These are phyloP conservation scores for Ophidiomyces ophidiicola DNA, from an alignment of 2,329 filamentous ascomycete genomes.

Conservation along the genomic window DNA sequence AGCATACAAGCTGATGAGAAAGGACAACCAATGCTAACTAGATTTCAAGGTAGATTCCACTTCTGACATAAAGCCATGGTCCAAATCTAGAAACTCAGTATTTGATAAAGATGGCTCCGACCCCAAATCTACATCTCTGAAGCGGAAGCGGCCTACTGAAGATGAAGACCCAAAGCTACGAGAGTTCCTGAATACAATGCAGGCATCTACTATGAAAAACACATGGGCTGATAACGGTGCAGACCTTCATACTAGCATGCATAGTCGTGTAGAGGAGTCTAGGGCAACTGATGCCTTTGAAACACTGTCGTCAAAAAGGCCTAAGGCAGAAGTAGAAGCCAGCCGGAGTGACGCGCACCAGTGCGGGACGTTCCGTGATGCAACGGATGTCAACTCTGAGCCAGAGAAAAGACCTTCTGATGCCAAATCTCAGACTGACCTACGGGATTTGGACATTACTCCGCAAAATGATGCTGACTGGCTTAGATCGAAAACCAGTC, in stretches of 20 bases:
- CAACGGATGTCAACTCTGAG: neutral
- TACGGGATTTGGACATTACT: conserved; percentile 18
- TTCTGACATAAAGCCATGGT: conserved; percentile 19
- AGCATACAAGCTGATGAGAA: conserved; percentile 15
- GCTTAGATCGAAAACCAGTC: conserved; percentile 78
- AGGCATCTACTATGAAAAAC: conserved; percentile 52
- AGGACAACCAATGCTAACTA: conserved; percentile 32
- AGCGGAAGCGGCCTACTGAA: conserved; percentile 40
- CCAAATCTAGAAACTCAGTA: conserved; percentile 16
- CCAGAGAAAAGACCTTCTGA: neutral
- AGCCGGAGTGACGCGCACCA: conserved; percentile 41
- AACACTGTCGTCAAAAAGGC: conserved; percentile 6
- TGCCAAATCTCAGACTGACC: conserved; percentile 5
- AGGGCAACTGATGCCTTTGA: neutral
- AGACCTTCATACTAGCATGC: conserved; percentile 15
- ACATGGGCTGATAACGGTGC: conserved; percentile 48
- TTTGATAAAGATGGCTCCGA: conserved; percentile 15
- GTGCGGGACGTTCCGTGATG: neutral
- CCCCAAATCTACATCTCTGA: conserved; percentile 22
- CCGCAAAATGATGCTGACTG: conserved; percentile 67
- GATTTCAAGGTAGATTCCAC: conserved; percentile 31
- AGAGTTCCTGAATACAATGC: conserved; percentile 78
- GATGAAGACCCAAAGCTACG: conserved; percentile 65
- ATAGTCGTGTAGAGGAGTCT: neutral
- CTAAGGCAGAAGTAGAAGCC: neutral